phyloP scores from a whole-genome alignment of 2,329 filamentous ascomycete species.

The Onygena corvina region DNA sequence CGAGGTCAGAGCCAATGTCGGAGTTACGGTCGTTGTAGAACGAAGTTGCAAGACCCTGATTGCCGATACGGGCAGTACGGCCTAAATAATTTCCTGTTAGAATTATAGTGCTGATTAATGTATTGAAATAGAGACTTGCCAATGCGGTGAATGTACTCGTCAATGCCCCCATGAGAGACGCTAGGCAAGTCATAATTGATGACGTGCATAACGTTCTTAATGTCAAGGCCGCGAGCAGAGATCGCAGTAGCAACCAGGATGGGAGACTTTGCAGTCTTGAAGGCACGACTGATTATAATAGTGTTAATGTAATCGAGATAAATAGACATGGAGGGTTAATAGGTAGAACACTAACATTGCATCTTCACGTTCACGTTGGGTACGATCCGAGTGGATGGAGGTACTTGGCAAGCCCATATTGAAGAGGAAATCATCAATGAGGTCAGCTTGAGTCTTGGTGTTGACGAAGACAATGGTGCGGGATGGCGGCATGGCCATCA shows the following conservation, averaged over 20 bases:
- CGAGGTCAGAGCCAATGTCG: conserved; percentile 57
- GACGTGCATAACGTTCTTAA: conserved; percentile 75
- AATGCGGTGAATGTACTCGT: conserved; percentile 89
- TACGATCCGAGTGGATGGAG: conserved; percentile 78
- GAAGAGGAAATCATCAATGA: conserved; percentile 77
- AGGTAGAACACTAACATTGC: conserved; percentile 50
- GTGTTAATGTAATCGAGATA: conserved; percentile 11
- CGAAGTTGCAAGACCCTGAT: conserved; percentile 71
- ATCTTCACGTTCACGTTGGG: conserved; percentile 83
- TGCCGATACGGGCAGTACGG: conserved; percentile 86
- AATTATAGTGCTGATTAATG: background rate
- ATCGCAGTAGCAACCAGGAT: conserved; percentile 81
- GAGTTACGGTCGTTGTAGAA: conserved; percentile 75
- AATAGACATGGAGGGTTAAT: background rate
- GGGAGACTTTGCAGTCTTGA: conserved; percentile 61
- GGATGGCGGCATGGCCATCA: conserved; percentile 56
- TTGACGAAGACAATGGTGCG: conserved; percentile 89
- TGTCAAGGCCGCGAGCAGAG: conserved; percentile 76
- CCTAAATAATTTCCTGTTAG: conserved; percentile 38
- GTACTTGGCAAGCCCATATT: conserved; percentile 69
- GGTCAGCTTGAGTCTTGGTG: conserved; percentile 62
- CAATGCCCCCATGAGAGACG: conserved; percentile 66
- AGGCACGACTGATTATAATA: conserved; percentile 47
- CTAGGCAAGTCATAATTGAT: conserved; percentile 86
- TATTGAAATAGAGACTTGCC: conserved; percentile 41